Base-by-base conservation (phyloP, 2,329 filamentous ascomycete genomes). In the Coniochaeta ligniaria region DNA sequence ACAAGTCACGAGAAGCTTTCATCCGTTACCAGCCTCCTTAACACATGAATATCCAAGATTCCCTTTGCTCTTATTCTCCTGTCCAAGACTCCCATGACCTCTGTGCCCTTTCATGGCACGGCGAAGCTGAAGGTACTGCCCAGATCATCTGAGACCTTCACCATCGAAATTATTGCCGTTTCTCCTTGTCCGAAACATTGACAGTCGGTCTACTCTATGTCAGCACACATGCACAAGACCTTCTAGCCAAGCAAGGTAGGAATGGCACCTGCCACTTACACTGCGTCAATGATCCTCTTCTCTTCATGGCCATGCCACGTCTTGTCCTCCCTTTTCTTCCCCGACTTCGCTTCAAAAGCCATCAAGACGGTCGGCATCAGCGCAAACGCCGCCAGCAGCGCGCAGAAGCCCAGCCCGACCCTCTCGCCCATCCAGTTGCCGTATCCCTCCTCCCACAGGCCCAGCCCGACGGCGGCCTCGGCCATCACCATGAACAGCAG, bases 321-420 rank as follows among this genome's bases (percentile, higher is more conserved):
- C 50, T 78, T 66, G 67, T 78, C 65, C 67, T 71, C 33, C 47
- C 68, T 70, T 59, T 69, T 71, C 22, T 66, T 68, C 36, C 70
- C 69, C 65, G 43, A 9, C 64, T 69, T 31, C 58, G 70, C 52
- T 64, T 75, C 38, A 62, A 74, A 59, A 58, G 65, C 35, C 69
- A 71, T 70, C 54, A 67, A 41, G 52, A 66, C 14, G 33, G 59
- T 59, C 31, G 68, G 68, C 68, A 71, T 70, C 55, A 64, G n/a
- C 22, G 60, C 65, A 62, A 68, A 68, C 12, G 62, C 31, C 1
- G 58, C 63, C 57, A 64, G 26, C n/a, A 61, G 31, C 11, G 59
- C 64, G 31, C 55, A 36, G 7, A 56, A 56, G 16, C 62, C 60
- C 56, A 16, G 20, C 47, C 50, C 61, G 61, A 62, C 59, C 65